Percentiles rank a stretch among this genome's conserved stretches.
Evolutionary conservation across 208 protist species (phyloP).

Genomic region (Leishmania tropica): DNA sequence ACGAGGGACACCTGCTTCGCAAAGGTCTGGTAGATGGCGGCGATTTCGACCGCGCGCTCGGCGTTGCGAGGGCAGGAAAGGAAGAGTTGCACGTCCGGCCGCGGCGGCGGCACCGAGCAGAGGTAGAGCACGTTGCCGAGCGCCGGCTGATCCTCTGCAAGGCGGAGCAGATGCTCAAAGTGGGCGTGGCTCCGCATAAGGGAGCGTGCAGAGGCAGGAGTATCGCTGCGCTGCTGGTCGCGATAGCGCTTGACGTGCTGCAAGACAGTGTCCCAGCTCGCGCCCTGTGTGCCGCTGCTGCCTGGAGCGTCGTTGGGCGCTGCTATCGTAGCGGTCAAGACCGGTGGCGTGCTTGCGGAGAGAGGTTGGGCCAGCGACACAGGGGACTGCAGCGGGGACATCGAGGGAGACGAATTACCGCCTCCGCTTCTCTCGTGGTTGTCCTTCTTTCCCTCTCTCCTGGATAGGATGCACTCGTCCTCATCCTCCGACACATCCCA

Average conservation of each 20-base stretch:
- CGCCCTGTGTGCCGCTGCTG: constrained; percentile 3
- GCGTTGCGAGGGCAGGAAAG: constrained; percentile 66
- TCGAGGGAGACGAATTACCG: background rate
- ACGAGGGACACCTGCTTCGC: constrained; percentile 85
- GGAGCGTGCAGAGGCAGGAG: background rate
- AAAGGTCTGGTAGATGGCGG: constrained; percentile 71
- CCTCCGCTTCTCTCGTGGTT: background rate
- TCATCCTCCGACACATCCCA: constrained; percentile 24
- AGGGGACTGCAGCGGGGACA: background rate
- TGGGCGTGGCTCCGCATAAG: constrained; percentile 10
- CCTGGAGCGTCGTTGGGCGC: background rate
- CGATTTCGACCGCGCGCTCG: constrained; percentile 53
- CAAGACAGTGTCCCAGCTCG: constrained; percentile 8
- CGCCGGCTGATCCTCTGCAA: constrained; percentile 35
- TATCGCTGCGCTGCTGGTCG: constrained; percentile 7
- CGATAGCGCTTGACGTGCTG: constrained; percentile 23
- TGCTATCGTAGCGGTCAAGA: background rate
- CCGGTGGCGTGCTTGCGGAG: background rate
- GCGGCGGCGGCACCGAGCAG: constrained; percentile 45
- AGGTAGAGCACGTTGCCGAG: constrained; percentile 63
- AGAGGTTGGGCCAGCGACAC: no score
- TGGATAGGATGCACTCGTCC: background rate
- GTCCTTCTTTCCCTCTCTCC: background rate
- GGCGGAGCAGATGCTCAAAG: constrained; percentile 21
- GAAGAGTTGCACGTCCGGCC: constrained; percentile 65